Conservation (phyloP, 225 moss, liverwort and hornwort genomes). For the Physcomitrellopsis africana region DNA sequence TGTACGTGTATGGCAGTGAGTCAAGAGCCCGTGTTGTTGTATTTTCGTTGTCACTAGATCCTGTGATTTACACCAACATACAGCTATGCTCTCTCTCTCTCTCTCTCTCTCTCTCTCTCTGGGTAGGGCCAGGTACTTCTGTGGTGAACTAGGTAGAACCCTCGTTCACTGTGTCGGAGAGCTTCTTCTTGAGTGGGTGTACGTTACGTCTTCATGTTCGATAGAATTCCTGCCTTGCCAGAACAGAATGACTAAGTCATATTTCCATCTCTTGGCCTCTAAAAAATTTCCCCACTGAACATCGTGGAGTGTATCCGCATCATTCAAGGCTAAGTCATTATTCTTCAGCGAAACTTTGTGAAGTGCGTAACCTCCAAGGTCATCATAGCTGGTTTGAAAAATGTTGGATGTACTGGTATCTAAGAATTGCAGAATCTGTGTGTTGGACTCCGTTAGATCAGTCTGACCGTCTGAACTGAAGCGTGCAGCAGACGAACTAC, state of each 20-base stretch:
- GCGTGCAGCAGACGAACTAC: constrained; percentile 2
- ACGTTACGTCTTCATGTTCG: not conserved
- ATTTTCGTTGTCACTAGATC: not conserved
- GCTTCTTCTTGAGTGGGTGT: not conserved
- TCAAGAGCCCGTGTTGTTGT: constrained; percentile 6
- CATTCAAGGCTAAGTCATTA: not conserved
- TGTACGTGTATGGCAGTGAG: not conserved
- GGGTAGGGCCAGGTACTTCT: not conserved
- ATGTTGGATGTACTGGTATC: not conserved
- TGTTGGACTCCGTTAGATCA: constrained; percentile 2
- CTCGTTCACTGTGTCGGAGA: constrained; percentile 2
- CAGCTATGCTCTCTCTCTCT: not conserved
- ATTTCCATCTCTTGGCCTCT: not conserved
- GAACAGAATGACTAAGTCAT: constrained; percentile 26
- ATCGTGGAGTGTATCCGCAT: not conserved
- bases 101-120: not conserved
- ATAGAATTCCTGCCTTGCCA: not conserved
- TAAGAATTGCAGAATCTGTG: not conserved
- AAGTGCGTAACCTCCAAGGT: not conserved
- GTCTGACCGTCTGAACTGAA: constrained; percentile 17
- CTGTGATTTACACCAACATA: constrained; percentile 5
- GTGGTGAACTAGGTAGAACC: not conserved
- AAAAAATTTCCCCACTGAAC: constrained; percentile 13
- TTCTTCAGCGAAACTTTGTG: not conserved
- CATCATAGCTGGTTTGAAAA: not conserved